Percentiles rank a stretch among this genome's conserved stretches.
Evolutionary conservation across 768 basidiomycete genomes (phyloP).

Genomic region (Trametes cingulata): DNA sequence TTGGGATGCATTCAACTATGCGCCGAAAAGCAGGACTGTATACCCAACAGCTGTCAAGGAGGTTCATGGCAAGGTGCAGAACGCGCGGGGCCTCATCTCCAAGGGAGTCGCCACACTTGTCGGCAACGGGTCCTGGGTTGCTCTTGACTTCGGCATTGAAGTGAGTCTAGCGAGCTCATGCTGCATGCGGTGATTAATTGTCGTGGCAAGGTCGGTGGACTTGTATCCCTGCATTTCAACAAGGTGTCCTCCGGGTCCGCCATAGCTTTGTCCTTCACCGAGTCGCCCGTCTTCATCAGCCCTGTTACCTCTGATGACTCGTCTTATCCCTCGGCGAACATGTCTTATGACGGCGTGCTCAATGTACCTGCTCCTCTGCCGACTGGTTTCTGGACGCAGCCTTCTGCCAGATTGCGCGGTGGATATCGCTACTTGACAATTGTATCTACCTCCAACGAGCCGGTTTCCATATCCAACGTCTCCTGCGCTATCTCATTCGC

Average conservation of each 20-base stretch:
- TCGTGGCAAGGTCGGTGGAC: constrained; percentile 47
- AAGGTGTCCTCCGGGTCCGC: constrained; percentile 35
- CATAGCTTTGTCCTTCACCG: constrained; percentile 56
- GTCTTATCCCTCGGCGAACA: constrained; percentile 37
- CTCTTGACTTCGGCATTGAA: constrained; percentile 58
- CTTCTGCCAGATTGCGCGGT: constrained; percentile 45
- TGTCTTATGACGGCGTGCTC: constrained; percentile 48
- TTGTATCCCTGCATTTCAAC: constrained; percentile 50
- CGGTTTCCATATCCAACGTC: constrained; percentile 48
- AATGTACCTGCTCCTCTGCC: constrained; percentile 39
- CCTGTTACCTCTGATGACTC: constrained; percentile 54
- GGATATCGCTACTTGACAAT: constrained; percentile 58
- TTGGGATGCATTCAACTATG: constrained; percentile 56
- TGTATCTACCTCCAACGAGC: constrained; percentile 36
- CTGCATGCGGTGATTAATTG: neutral
- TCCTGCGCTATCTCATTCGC: constrained; percentile 54
- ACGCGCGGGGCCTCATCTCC: constrained; percentile 36
- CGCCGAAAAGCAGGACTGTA: constrained; percentile 48
- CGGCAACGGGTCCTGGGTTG: constrained; percentile 46
- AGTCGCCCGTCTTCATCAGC: constrained; percentile 56
- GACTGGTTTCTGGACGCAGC: constrained; percentile 50
- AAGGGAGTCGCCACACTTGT: constrained; percentile 42
- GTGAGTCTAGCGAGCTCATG: constrained; percentile 30
- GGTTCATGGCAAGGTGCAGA: constrained; percentile 37
- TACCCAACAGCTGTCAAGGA: constrained; percentile 44